phyloP scores from a whole-genome alignment of 768 basidiomycete genomes.

The Lactarius trivialis region DNA sequence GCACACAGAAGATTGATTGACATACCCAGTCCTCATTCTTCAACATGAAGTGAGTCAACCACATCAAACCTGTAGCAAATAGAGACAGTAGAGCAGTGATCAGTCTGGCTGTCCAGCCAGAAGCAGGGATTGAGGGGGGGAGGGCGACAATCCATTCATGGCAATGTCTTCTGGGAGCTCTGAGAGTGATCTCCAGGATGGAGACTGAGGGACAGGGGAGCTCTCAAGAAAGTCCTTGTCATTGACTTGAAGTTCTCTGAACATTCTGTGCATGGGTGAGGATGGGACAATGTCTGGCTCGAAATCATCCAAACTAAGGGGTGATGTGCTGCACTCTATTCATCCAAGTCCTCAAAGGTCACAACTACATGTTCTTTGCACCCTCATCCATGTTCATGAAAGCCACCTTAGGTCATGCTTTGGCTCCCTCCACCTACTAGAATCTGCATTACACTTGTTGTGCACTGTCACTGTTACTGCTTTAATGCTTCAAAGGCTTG shows the following conservation, averaged over 20 bases:
- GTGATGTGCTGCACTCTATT: too few species aligned
- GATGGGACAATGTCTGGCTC: too few species aligned
- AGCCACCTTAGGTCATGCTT: background rate
- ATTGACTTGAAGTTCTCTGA: background rate
- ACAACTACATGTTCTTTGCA: slow-evolving; percentile 13
- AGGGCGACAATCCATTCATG: background rate
- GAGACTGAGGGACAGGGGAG: slow-evolving; percentile 10
- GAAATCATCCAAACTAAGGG: too few species aligned
- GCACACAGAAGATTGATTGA: background rate
- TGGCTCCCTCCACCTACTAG: background rate
- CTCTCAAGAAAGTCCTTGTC: slow-evolving; percentile 1
- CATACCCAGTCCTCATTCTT: slow-evolving; percentile 85
- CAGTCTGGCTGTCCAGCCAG: slow-evolving; percentile 34
- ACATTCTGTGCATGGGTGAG: too few species aligned
- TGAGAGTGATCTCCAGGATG: slow-evolving; percentile 17
- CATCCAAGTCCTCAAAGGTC: too few species aligned
- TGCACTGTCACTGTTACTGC: slow-evolving; percentile 12
- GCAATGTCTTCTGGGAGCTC: slow-evolving; percentile 19
- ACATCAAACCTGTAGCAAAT: slow-evolving; percentile 77
- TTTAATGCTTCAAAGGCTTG: too few species aligned
- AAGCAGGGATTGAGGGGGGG: slow-evolving; percentile 4
- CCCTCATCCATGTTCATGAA: slow-evolving; percentile 14
- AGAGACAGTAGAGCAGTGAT: slow-evolving; percentile 68
- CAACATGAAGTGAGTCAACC: slow-evolving; percentile 76
- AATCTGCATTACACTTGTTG: slow-evolving; percentile 6